Conservation (phyloP, 768 basidiomycete species). For the Tephrocybe rancida region DNA sequence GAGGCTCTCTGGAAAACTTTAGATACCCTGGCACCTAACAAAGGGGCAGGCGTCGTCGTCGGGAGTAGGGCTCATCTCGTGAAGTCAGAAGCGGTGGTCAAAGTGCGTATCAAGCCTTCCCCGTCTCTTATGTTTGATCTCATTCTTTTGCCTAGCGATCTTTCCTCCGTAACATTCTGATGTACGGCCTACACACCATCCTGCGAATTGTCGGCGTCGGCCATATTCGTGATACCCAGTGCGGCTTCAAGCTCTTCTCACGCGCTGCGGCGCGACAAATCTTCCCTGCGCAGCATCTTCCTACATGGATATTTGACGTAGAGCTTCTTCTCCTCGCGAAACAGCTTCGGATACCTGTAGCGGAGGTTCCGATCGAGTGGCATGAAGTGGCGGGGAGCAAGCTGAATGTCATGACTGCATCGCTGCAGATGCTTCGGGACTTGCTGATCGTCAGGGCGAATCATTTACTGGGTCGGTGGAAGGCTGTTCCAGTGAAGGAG, state of each 20-base stretch:
- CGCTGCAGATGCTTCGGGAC: conserved; percentile 88
- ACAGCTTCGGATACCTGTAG: conserved; percentile 74
- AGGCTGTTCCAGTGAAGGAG: conserved; percentile 22
- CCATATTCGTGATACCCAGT: conserved; percentile 93
- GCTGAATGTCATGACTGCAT: conserved; percentile 82
- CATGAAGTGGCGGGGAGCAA: conserved; percentile 94
- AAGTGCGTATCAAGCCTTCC: conserved; percentile 48
- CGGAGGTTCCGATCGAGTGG: conserved; percentile 90
- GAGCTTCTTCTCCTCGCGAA: conserved; percentile 88
- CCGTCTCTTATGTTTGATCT: conserved; percentile 5
- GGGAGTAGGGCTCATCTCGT: conserved; percentile 95
- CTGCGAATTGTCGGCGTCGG: conserved; percentile 88
- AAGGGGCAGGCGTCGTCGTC: conserved; percentile 67
- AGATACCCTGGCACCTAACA: conserved; percentile 56
- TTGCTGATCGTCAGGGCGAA: conserved; percentile 84
- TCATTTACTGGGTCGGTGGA: conserved; percentile 80
- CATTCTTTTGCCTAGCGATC: conserved; percentile 65
- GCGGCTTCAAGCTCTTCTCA: conserved; percentile 96
- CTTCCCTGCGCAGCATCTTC: conserved; percentile 85
- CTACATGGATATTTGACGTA: conserved; percentile 97
- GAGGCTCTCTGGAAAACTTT: conserved; percentile 77
- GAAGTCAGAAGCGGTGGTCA: conserved; percentile 89
- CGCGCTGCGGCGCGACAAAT: conserved; percentile 78
- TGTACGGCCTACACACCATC: conserved; percentile 92
- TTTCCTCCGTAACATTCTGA: conserved; percentile 84